Evolutionary conservation across 345 rosid species (phyloP).

Genomic region (Hibiscus syriacus): DNA sequence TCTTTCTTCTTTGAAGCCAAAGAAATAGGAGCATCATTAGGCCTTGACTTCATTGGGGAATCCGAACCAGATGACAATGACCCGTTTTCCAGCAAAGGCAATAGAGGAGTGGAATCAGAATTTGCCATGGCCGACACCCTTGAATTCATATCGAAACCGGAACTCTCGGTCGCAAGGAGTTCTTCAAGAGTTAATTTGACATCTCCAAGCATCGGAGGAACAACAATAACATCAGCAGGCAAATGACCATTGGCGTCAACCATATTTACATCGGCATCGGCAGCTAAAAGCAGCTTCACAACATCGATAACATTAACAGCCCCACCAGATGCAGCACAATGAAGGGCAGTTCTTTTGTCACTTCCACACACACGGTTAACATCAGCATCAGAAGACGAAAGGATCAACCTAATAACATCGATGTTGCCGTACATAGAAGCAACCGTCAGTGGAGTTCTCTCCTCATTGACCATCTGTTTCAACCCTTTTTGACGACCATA

Average conservation of each 20-base stretch:
- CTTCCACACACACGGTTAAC: slow-evolving; percentile 60
- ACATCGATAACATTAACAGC: slow-evolving; percentile 66
- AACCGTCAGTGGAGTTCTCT: slow-evolving; percentile 87
- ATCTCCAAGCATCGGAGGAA: slow-evolving; percentile 58
- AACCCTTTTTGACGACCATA: slow-evolving; percentile 84
- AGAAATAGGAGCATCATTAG: slow-evolving; percentile 21
- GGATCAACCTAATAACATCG: slow-evolving; percentile 66
- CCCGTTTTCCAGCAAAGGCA: slow-evolving; percentile 54
- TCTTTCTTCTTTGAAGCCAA: slow-evolving; percentile 61
- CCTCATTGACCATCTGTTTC: slow-evolving; percentile 71
- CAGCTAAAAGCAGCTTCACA: slow-evolving; percentile 66
- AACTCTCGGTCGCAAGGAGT: slow-evolving; percentile 56
- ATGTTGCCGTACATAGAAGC: slow-evolving; percentile 88
- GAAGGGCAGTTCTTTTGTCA: slow-evolving; percentile 77
- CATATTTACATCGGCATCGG: slow-evolving; percentile 69
- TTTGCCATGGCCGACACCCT: slow-evolving; percentile 35
- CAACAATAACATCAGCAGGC: slow-evolving; percentile 77
- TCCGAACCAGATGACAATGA: slow-evolving; percentile 38
- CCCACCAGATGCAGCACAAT: slow-evolving; percentile 94
- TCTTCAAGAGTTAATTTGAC: slow-evolving; percentile 53
- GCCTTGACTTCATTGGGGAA: slow-evolving; percentile 43
- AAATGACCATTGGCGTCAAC: slow-evolving; percentile 52
- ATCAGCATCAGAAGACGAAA: slow-evolving; percentile 62
- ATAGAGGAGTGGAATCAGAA: slow-evolving; percentile 48
- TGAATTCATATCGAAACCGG: slow-evolving; percentile 33